A percentile compares a stretch with the other conserved stretches of the same genome.
phyloP scores from a whole-genome alignment of 2,329 filamentous ascomycete genomes.

The Aspergillus sp. region DNA sequence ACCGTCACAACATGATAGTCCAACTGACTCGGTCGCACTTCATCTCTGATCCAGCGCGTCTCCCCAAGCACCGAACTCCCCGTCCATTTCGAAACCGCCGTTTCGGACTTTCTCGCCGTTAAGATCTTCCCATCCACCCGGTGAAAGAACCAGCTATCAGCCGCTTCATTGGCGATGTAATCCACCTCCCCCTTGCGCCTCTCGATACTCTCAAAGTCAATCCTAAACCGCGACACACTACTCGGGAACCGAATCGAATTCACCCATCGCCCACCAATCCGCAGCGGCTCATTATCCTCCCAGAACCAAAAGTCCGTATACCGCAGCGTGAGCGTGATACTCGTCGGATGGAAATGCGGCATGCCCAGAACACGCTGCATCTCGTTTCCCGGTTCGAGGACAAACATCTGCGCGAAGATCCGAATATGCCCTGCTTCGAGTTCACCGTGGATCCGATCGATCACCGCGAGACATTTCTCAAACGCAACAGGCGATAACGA shows the following conservation, averaged over 20 bases:
- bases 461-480: conserved; percentile 10
- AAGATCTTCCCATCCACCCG: conserved; percentile 29
- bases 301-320: conserved; percentile 49
- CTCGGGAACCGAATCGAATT: conserved; percentile 20
- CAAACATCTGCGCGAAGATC: conserved; percentile 42
- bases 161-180: conserved; percentile 36
- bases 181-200: conserved; percentile 44
- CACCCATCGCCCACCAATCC: conserved; percentile 38
- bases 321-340: conserved; percentile 43
- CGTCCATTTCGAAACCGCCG: conserved; percentile 36
- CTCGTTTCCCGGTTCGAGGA: conserved; percentile 24
- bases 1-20: conserved; percentile 44
- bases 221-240: conserved; percentile 35
- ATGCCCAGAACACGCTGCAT: conserved; percentile 23
- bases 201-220: conserved; percentile 47
- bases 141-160: conserved; percentile 31
- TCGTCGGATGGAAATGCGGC: conserved; percentile 28
- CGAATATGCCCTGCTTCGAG: conserved; percentile 30
- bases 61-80: conserved; percentile 41
- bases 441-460: conserved; percentile 15
- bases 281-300: conserved; percentile 35
- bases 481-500: conserved; percentile 7
- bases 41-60: conserved; percentile 40
- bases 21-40: conserved; percentile 32
- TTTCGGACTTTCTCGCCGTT: conserved; percentile 22